phyloP scores from a whole-genome alignment of 2,329 filamentous ascomycete genomes.

The Colletotrichum sp. region DNA sequence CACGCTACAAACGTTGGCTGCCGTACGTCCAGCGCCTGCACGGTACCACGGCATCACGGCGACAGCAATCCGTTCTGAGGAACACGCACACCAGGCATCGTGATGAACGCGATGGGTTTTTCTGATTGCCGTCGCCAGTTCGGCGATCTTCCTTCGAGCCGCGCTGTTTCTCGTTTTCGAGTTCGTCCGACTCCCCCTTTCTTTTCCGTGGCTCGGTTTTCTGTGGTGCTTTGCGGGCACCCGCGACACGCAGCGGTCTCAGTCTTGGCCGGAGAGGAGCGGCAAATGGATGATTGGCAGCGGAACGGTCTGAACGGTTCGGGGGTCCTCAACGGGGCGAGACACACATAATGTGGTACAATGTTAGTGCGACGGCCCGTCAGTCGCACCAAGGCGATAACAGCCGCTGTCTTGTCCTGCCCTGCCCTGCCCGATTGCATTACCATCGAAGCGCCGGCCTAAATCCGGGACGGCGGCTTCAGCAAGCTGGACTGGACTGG shows the following conservation, averaged over 20 bases:
- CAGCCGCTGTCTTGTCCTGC: neutral
- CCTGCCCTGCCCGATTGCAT: neutral
- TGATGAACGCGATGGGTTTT: neutral
- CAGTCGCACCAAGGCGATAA: neutral
- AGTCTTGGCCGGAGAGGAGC: constrained; percentile 11
- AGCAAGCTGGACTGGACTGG: neutral
- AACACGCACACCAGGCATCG: neutral
- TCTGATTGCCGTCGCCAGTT: neutral
- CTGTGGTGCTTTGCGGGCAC: neutral
- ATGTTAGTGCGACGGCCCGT: constrained; percentile 5
- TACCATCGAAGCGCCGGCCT: neutral
- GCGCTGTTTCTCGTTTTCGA: neutral
- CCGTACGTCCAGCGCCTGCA: neutral
- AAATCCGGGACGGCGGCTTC: neutral
- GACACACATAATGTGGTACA: neutral
- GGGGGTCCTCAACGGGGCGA: neutral
- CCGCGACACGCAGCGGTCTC: constrained; percentile 15
- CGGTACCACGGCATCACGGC: neutral
- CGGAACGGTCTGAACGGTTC: neutral
- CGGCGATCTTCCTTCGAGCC: neutral
- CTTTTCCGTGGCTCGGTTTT: neutral
- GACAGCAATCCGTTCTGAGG: neutral
- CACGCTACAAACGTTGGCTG: neutral
- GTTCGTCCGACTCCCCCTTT: neutral
- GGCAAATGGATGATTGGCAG: constrained; percentile 20